Evolutionary conservation across 345 rosid species (phyloP).

Genomic region (Hibiscus mutabilis): DNA sequence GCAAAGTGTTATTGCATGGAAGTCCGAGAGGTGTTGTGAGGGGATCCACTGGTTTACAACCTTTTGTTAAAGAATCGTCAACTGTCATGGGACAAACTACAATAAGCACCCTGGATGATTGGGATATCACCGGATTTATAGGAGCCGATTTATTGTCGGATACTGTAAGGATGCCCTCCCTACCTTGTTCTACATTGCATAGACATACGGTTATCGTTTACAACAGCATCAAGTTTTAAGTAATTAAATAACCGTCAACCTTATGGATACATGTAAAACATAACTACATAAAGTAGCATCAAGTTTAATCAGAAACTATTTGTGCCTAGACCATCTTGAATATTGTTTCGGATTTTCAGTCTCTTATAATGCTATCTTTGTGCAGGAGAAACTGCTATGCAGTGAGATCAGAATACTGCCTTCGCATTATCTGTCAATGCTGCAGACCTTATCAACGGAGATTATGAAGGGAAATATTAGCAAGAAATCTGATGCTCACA

Average conservation of each 20-base stretch:
- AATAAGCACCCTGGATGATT: slow-evolving; percentile 40
- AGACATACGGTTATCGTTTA: too few relatives aligned
- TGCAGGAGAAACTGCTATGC: slow-evolving; percentile 76
- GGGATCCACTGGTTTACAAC: slow-evolving; percentile 31
- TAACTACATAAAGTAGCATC: too few relatives aligned
- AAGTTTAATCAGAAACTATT: background rate
- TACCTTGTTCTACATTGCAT: background rate
- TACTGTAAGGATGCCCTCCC: slow-evolving; percentile 37
- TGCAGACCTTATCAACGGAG: slow-evolving; percentile 55
- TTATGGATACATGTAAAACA: too few relatives aligned
- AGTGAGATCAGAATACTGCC: slow-evolving; percentile 70
- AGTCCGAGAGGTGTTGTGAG: slow-evolving; percentile 39
- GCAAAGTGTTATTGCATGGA: slow-evolving; percentile 37
- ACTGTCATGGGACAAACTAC: slow-evolving; percentile 22
- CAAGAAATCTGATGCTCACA: slow-evolving; percentile 74
- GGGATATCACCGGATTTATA: slow-evolving; percentile 67
- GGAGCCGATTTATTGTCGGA: slow-evolving; percentile 76
- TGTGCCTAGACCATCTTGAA: background rate
- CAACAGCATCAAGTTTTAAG: too few relatives aligned
- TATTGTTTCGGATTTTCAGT: background rate
- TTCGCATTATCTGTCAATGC: slow-evolving; percentile 73
- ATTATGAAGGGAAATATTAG: slow-evolving; percentile 55
- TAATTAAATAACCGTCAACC: too few relatives aligned
- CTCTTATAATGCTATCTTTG: slow-evolving; percentile 1
- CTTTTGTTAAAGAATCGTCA: slow-evolving; percentile 35